Evolutionary conservation across 2,329 filamentous ascomycete genomes (phyloP), one percentile per base, ranked within the genome.

Genomic region (Purpureocillium takamizusanense): DNA sequence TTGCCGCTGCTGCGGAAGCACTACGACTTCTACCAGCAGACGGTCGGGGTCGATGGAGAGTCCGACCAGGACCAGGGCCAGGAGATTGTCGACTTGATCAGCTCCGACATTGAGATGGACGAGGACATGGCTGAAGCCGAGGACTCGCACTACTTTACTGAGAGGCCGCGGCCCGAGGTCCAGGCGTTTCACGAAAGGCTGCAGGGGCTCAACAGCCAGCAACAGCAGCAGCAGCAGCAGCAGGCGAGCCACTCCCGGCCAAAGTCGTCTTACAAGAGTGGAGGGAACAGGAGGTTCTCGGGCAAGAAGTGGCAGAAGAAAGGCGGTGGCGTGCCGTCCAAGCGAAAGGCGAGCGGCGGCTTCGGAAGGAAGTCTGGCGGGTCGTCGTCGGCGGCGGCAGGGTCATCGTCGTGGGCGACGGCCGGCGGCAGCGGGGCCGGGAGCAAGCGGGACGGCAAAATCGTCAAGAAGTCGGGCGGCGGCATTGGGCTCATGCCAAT

Each of bases 61-160:
- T 25, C 21, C 36, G 47, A 56, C 12, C 23, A 56, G 33, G 51
- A 56, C 6, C 29, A 42, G 17, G 48, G 46, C 34, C 51, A 58
- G 40, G 66, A 70, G 16, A 56, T 78, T 21, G 74, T 80, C 21
- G 71, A 80, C 45, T 60, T 81, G 17, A 68, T 77, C 43, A 71
- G 67, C 46, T 67, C 65, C 3, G 67, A 63, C 17, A 44, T 59
- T 14, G 61, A 62, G 23, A 46, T 54, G 36, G 57, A 65, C 13
- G 56, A 66, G 14, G 57, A 62, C 2, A 60, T 60, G 3, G 52
- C 56, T 4, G 57, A 54, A 2, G 61, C 57, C 12, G 57, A 57
- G 38, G 51, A 61, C 21, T 76, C 72, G 2, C 66, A 63, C 38
- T 76, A 70, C 52, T 76, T 76, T 43, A 48, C 51, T 28, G 35